Percentiles rank a stretch among this genome's conserved stretches.
Evolutionary conservation across 192 early-diverging fungal genomes (phyloP).

Genomic region (Coemansia sp.): DNA sequence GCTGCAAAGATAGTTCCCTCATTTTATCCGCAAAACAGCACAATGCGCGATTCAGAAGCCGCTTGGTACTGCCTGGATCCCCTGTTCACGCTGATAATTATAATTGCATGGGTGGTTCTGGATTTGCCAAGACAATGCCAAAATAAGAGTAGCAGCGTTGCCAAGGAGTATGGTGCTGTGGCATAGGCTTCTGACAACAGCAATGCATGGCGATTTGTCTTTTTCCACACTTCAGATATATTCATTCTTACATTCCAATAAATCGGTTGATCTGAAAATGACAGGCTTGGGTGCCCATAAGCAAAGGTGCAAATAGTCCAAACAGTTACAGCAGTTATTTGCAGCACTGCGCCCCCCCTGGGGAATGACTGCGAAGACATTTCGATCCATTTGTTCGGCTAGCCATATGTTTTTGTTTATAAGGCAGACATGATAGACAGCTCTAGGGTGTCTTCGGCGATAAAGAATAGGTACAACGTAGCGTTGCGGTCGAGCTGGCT

Average conservation of each 20-base stretch:
- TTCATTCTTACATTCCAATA: not conserved
- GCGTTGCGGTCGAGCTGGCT: constrained; percentile 30
- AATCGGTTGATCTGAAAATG: too few relatives aligned
- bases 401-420: not conserved
- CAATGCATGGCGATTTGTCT: not conserved
- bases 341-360: too few relatives aligned
- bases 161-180: not conserved
- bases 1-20: not conserved
- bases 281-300: not conserved
- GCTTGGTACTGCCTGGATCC: constrained; percentile 21
- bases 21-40: constrained; percentile 7
- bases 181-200: not conserved
- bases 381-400: not conserved
- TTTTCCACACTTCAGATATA: not conserved
- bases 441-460: constrained; percentile 13
- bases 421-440: constrained; percentile 31
- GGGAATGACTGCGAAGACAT: not conserved
- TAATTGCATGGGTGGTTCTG: constrained; percentile 15
- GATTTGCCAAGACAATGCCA: constrained; percentile 14
- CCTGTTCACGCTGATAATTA: constrained; percentile 6
- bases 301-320: not conserved
- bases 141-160: not conserved
- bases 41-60: constrained; percentile 12
- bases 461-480: constrained; percentile 30
- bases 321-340: too few relatives aligned